A percentile compares a stretch with the other conserved stretches of the same genome.
These are phyloP conservation scores for Setaria italica DNA, from an alignment of 202 grass and related monocot genomes.

Conservation along the genomic window DNA sequence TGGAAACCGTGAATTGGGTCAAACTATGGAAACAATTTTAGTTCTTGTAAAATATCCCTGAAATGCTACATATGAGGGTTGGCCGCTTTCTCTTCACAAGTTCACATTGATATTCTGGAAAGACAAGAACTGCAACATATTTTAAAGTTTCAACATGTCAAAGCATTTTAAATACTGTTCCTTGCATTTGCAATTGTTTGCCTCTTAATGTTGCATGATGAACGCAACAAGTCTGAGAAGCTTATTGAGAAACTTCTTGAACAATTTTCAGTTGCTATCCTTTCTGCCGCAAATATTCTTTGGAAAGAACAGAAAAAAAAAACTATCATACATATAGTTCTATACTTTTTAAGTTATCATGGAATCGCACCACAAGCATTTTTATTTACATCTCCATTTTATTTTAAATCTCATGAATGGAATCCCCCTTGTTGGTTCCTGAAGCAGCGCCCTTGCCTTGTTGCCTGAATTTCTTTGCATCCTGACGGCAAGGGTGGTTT, in stretches of 20 bases:
- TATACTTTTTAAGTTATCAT: background rate
- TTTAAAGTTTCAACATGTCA: too few species aligned
- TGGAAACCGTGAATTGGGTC: background rate
- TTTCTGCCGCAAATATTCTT: background rate
- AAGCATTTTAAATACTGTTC: too few species aligned
- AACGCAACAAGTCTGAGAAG: too few species aligned
- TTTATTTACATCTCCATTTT: constrained; percentile 34
- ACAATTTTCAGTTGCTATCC: too few species aligned
- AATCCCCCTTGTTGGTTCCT: background rate
- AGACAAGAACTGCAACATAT: too few species aligned
- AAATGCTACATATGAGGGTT: too few species aligned
- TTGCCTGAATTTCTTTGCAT: constrained; percentile 22
- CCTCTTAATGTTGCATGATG: too few species aligned
- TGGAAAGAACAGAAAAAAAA: background rate
- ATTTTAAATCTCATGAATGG: constrained; percentile 19
- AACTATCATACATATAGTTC: constrained; percentile 3
- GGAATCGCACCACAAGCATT: background rate
- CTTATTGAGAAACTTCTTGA: too few species aligned
- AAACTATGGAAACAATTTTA: background rate
- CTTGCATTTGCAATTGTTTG: too few species aligned
- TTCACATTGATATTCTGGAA: too few species aligned
- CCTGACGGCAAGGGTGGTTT: constrained; percentile 1
- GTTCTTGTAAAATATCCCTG: too few species aligned
- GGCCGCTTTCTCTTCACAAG: too few species aligned
- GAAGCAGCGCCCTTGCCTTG: background rate